Evolutionary conservation across 345 rosid species (phyloP), one percentile per base, ranked within the genome.

Genomic region (Brassica juncea): DNA sequence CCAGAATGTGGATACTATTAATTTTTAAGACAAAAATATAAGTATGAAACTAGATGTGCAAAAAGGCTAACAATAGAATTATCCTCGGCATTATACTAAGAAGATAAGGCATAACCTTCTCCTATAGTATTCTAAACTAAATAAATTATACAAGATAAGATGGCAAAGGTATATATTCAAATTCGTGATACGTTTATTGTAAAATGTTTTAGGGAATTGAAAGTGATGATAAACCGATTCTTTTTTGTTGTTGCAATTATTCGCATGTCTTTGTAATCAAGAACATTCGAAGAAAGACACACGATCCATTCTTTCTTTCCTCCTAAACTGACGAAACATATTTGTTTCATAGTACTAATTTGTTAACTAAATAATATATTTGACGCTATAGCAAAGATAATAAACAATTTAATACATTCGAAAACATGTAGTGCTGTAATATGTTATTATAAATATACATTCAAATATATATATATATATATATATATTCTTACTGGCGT

Each of bases 41-140:
- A 74, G 19, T 14, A 55, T 19, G 28, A 65, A 58, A 31, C 32
- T 55, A 57, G 68, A 70, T 64, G 68, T 65, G 28, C 73, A 57
- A 34, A 74, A 80, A 70, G 64, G 64, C 12, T 81, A 25, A 32
- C 57, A 66, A 71, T 7, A 49, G 84, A 75, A 81, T 81, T 81
- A 81, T 81, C 80, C 80, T 58, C 32, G 52, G 80, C 72, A 81
- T 81, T 75, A 81, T 81, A 71, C 84, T 66, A 71, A 76, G 70
- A 81, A 71, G 84, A 81, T 66, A 81, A 65, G 77, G 80, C 58
- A 76, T 76, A 66, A 58, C 14, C 70, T 71, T 71, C 76, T 23
- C 76, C 75, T 81, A 55, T 81, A 55, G 69, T 75, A 75, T 75
- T 32, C 70, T 75, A 58, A 75, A 66, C 70, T 34, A 59, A 59